A percentile compares a stretch with the other conserved stretches of the same genome.
Conservation (phyloP, 768 basidiomycete genomes). For the Psilocybe tampanensis region DNA sequence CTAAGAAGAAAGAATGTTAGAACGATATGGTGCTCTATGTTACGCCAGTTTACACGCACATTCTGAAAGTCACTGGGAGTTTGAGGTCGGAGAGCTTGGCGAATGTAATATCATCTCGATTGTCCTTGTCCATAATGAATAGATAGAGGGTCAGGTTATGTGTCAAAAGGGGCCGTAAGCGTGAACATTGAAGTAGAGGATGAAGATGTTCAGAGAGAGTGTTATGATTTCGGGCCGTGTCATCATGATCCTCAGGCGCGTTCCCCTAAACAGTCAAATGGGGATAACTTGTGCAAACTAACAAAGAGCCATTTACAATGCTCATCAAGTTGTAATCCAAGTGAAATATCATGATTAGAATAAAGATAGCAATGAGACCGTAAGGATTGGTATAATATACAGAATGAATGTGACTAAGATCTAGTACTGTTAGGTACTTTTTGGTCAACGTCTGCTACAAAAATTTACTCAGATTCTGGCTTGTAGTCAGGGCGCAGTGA, state of each 20-base stretch:
- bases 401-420: slow-evolving; percentile 16
- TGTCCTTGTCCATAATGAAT: slow-evolving; percentile 50
- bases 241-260: not conserved
- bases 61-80: slow-evolving; percentile 83
- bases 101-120: slow-evolving; percentile 89
- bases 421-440: slow-evolving; percentile 27
- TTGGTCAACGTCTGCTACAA: slow-evolving; percentile 13
- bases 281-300: not conserved
- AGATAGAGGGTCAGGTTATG: not conserved
- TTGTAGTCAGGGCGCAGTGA: slow-evolving; percentile 87
- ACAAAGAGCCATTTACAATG: not conserved
- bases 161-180: not conserved
- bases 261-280: not conserved
- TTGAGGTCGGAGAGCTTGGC: slow-evolving; percentile 90
- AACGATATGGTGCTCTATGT: not conserved
- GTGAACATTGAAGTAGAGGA: not conserved
- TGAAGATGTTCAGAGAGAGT: not conserved
- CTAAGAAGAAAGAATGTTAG: slow-evolving; percentile 36
- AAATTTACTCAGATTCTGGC: slow-evolving; percentile 51
- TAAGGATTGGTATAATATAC: slow-evolving; percentile 23
- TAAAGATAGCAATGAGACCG: not conserved
- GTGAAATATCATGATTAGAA: not conserved
- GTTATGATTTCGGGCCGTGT: not conserved
- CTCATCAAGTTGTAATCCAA: not conserved
- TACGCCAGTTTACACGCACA: slow-evolving; percentile 41